Base-by-base conservation (phyloP, 495 filamentous ascomycete species). In the Viridothelium virens region DNA sequence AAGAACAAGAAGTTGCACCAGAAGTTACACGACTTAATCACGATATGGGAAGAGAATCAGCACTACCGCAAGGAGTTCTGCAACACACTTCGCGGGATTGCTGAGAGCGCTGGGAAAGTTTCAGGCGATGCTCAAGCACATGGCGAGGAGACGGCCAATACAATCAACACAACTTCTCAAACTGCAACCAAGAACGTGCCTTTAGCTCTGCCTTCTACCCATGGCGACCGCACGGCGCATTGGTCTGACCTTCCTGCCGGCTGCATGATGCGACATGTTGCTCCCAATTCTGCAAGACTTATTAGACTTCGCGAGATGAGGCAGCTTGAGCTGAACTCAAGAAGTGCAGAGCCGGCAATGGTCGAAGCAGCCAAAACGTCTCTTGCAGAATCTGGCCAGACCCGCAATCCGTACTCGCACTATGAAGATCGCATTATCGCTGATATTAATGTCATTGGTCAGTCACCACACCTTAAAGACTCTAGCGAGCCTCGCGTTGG, bases 231-330 rank as follows among this genome's bases (percentile, higher is more conserved):
- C 2, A 83, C 85, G 0, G 85, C 83, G 1, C 88, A 89, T 0
- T 96, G 85, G 79, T 93, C 92, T 75, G 91, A 96, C 66, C 81
- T 96, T 1, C 92, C 91, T 0, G 91, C 91, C 18, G 91, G 86
- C 3, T 94, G 92, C 70, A 82, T 91, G 74, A 80, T 94, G 46
- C 89, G 87, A 2, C 86, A 88, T 62, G 86, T 96, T 38, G 83
- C 88, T 44, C 89, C 89, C 33, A 89, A 92, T 73, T 89, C 88
- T 5, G 85, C 84, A 10, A 77, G 80, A 38, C 85, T 91, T 9
- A 88, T 96, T 73, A 88, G 88, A 50, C 81, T 88, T 0, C 79
- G 85, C 6, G 81, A 84, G 66, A 84, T 93, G 69, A 90, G 87
- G 70, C 89, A 92, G 0, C 77, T 95, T 38, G 86, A 90, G 56